Conservation (phyloP, 208 protist genomes). For the Trypanosoma vivax region DNA sequence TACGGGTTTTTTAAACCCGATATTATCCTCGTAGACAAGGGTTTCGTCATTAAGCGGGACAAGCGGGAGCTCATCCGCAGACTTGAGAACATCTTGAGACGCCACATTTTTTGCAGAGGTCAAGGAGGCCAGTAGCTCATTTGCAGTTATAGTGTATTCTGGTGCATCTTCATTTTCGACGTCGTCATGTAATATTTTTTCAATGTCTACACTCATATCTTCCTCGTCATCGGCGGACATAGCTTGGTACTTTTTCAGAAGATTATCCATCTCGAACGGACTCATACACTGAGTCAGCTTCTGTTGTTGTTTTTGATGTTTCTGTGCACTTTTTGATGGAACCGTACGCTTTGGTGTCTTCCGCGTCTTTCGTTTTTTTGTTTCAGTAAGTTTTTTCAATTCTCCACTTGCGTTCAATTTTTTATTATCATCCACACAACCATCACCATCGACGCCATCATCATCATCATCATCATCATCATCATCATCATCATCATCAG, state of each 20-base stretch:
- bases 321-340: slow-evolving; percentile 8
- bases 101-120: no score
- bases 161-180: slow-evolving; percentile 30
- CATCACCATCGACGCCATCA: background rate
- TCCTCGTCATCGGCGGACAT: slow-evolving; percentile 31
- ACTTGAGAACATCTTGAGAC: no score
- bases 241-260: slow-evolving; percentile 40
- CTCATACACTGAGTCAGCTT: slow-evolving; percentile 59
- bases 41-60: no score
- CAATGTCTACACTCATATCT: slow-evolving; percentile 37
- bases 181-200: slow-evolving; percentile 34
- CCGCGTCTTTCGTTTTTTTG: slow-evolving; percentile 26
- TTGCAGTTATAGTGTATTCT: no score
- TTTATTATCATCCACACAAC: no score
- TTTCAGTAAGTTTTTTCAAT: slow-evolving; percentile 6
- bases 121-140: no score
- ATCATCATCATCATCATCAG: slow-evolving; percentile 34
- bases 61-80: no score
- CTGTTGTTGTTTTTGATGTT: slow-evolving; percentile 48
- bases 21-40: no score
- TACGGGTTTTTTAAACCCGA: no score
- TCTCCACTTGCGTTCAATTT: slow-evolving; percentile 6
- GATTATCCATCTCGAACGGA: slow-evolving; percentile 54
- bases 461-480: slow-evolving; percentile 28
- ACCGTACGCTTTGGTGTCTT: slow-evolving; percentile 8